These are phyloP conservation scores for Fremontodendron californicum DNA, from an alignment of 345 rosid genomes.

Conservation along the genomic window DNA sequence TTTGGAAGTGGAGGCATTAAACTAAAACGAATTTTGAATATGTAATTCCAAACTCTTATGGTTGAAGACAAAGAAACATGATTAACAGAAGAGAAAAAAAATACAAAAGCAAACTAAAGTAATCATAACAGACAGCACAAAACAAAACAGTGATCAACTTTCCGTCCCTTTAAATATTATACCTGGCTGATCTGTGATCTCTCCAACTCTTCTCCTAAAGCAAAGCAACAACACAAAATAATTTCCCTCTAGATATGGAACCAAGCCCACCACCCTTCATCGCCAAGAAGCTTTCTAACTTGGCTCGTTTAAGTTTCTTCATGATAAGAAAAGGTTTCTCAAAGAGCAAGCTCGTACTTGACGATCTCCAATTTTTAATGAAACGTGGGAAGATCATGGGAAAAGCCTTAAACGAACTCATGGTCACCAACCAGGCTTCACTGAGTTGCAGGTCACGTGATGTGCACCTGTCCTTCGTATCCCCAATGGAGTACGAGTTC, in stretches of 20 bases:
- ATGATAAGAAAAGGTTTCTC: conserved; percentile 12
- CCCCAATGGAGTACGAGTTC: conserved; percentile 17
- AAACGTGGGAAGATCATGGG: conserved; percentile 11
- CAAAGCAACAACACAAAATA: background rate
- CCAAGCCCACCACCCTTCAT: conserved; percentile 6
- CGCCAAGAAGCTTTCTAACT: conserved; percentile 6
- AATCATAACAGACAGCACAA: background rate
- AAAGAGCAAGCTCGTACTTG: conserved; percentile 12
- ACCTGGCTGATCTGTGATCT: background rate
- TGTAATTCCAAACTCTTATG: background rate
- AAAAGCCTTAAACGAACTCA: conserved; percentile 11
- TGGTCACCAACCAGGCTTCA: background rate
- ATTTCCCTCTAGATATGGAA: conserved; percentile 1
- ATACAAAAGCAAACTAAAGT: background rate
- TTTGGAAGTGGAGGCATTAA: background rate
- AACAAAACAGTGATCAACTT: conserved; percentile 3
- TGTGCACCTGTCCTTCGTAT: background rate
- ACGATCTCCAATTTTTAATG: conserved; percentile 6
- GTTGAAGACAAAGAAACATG: conserved; percentile 5
- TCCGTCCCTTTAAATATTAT: background rate
- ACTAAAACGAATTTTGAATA: background rate
- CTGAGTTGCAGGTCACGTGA: background rate
- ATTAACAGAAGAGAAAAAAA: background rate
- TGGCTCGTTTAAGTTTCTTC: conserved; percentile 9
- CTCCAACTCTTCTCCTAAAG: background rate